Evolutionary conservation across 2,329 filamentous ascomycete genomes (phyloP), one percentile per base, ranked within the genome.

Genomic region (Claviceps maximensis): DNA sequence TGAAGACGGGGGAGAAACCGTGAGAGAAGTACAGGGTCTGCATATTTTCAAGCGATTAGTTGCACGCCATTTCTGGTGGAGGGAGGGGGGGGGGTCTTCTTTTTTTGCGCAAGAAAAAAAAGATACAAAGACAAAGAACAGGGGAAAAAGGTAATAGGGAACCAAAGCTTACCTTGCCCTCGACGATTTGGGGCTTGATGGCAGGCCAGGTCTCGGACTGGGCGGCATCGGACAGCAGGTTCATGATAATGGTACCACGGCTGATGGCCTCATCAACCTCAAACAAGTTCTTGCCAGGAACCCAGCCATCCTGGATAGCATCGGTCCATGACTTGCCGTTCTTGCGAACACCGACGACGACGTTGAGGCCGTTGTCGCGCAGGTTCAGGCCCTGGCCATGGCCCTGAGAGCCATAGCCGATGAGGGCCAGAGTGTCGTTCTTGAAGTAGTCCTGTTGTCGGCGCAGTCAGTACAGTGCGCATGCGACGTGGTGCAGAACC

Each of bases 1-100:
- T 96, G 88, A 98, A 98, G 75, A 98, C 90, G 70, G 93, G 93
- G 59, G 93, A 97, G 87, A 98, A 98, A 69, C 93, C 93, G 83
- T 98, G 93, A 64, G 93, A 97, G 83, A 98, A 98, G 86, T 98
- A 98, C 64, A 98, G 88, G 57, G 93, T 98, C 91, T 93, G 60
- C 49, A 52, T 42, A 50, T 42, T 41, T 41, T n/a, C 23, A 12
- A 23, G 27, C 17, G 4, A 21, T 47, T 7, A 40, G 33, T 38
- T 23, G 36, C 7, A 2, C 1, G n/a, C 29, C 12, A 29, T 4
- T 17, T 25, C 25, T 23, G n/a, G n/a, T n/a, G n/a, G n/a, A n/a
- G n/a, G n/a, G n/a, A n/a, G n/a, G n/a, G n/a, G n/a, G n/a, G n/a
- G n/a, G n/a, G n/a, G n/a, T n/a, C n/a, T 33, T 33, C 13, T 33